Conservation (phyloP, 208 protist genomes). For the Trypanosoma platydactyli region DNA sequence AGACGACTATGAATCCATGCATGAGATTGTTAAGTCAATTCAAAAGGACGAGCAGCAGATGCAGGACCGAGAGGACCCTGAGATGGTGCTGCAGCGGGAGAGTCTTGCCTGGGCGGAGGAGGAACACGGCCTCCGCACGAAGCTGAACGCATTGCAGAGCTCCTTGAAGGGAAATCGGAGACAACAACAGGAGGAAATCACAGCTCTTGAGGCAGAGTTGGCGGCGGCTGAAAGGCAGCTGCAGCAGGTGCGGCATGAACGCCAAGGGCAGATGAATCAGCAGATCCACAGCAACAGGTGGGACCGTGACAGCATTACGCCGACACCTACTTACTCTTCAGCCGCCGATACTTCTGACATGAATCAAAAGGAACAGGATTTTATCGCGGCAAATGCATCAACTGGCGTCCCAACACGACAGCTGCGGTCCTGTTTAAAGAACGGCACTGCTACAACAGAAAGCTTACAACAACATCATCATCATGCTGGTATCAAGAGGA, state of each 20-base stretch:
- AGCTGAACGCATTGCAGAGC: conserved; percentile 55
- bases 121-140: conserved; percentile 64
- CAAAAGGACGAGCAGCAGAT: conserved; percentile 68
- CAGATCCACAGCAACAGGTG: background rate
- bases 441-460: background rate
- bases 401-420: conserved; percentile 37
- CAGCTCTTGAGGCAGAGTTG: conserved; percentile 59
- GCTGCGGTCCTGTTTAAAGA: conserved; percentile 61
- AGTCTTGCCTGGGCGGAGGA: conserved; percentile 79
- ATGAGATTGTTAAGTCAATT: conserved; percentile 74
- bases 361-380: conserved; percentile 36
- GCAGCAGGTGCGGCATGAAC: conserved; percentile 45
- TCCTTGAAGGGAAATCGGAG: conserved; percentile 44
- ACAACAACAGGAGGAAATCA: conserved; percentile 55
- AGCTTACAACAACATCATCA: conserved; percentile 1
- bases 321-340: background rate
- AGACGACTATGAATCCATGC: conserved; percentile 84
- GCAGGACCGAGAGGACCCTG: conserved; percentile 61
- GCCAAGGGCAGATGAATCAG: conserved; percentile 34
- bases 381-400: conserved; percentile 43
- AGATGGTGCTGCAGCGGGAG: conserved; percentile 65
- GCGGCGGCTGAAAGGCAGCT: conserved; percentile 43
- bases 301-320: conserved; percentile 6
- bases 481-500: background rate
- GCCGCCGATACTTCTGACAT: conserved; percentile 13